phyloP scores from a whole-genome alignment of 129 eudicot species.

The Smallanthus sonchifolius region DNA sequence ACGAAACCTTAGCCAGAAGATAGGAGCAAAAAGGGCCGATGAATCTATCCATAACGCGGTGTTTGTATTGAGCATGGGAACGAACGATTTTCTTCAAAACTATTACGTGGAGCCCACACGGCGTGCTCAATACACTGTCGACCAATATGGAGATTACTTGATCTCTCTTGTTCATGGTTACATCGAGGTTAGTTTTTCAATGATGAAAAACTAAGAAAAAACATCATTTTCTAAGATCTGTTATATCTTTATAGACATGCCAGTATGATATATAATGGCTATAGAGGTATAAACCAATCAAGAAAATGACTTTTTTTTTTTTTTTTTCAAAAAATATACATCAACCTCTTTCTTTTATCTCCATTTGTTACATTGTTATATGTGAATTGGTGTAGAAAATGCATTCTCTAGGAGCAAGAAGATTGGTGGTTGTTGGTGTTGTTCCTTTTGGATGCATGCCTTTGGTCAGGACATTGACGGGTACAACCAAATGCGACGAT shows the following conservation, averaged over 20 bases:
- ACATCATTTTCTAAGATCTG: too few relatives aligned
- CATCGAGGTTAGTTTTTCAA: slow-evolving; percentile 40
- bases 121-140: slow-evolving; percentile 36
- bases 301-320: neutral
- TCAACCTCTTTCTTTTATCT: neutral
- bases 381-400: slow-evolving; percentile 31
- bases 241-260: too few relatives aligned
- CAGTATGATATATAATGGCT: neutral
- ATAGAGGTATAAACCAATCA: neutral
- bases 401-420: slow-evolving; percentile 55
- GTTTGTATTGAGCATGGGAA: slow-evolving; percentile 49
- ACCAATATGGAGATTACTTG: slow-evolving; percentile 48
- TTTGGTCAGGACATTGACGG: slow-evolving; percentile 40
- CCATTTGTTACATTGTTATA: neutral
- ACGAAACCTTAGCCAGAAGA: slow-evolving; percentile 27
- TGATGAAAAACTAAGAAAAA: too few relatives aligned
- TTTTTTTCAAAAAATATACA: neutral
- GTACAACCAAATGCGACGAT: slow-evolving; percentile 37
- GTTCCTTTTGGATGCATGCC: slow-evolving; percentile 73
- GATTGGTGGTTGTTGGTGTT: slow-evolving; percentile 55
- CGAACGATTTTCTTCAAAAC: slow-evolving; percentile 56
- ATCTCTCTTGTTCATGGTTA: slow-evolving; percentile 35
- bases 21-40: slow-evolving; percentile 35
- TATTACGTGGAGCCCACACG: slow-evolving; percentile 44
- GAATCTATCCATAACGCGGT: slow-evolving; percentile 33